phyloP scores from a whole-genome alignment of 768 basidiomycete genomes.

The Rhizopogon vesiculosus region DNA sequence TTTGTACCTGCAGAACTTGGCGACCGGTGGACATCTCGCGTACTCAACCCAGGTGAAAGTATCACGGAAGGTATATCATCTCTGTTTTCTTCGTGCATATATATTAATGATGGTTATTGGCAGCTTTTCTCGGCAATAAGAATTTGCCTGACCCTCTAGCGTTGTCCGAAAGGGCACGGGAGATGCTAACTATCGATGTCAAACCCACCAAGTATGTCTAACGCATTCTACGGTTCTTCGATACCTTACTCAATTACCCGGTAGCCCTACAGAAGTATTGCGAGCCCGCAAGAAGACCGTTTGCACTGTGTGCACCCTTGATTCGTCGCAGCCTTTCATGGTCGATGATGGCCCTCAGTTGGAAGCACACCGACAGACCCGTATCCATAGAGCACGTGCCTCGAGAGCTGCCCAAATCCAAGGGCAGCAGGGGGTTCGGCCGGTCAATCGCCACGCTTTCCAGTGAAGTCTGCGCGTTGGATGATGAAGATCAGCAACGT shows the following conservation, averaged over 20 bases:
- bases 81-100: not conserved
- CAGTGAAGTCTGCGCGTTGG: not conserved
- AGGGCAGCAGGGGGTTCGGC: not conserved
- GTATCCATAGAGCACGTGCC: constrained; percentile 47
- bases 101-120: not conserved
- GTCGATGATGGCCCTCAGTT: constrained; percentile 54
- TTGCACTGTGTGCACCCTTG: constrained; percentile 59
- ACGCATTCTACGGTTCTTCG: not conserved
- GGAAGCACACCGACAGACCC: constrained; percentile 53
- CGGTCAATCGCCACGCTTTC: not conserved
- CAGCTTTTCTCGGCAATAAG: constrained; percentile 52
- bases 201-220: constrained; percentile 43
- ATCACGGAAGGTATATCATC: constrained; percentile 43
- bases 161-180: constrained; percentile 51
- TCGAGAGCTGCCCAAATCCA: constrained; percentile 18
- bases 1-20: constrained; percentile 37
- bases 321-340: constrained; percentile 54
- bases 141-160: constrained; percentile 51
- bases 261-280: constrained; percentile 55
- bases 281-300: constrained; percentile 50
- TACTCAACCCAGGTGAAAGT: constrained; percentile 43
- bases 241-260: constrained; percentile 2
- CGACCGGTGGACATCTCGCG: constrained; percentile 54
- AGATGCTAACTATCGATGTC: constrained; percentile 41
- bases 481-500: not conserved